Conservation (phyloP, 139 green algal genomes). For the Haematococcus lacustris region DNA sequence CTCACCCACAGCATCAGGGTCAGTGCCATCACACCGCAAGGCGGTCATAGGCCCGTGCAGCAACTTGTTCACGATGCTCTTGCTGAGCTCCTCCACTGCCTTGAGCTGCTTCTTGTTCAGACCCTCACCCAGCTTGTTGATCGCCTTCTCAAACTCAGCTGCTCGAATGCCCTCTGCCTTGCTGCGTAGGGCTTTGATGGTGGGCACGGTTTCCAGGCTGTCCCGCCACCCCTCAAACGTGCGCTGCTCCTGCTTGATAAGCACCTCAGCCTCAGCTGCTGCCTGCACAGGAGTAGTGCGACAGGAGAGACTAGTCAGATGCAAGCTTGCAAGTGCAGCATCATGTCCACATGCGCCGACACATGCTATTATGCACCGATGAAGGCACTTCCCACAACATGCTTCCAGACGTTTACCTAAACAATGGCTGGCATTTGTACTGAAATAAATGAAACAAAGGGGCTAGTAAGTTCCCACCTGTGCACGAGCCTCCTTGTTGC, state of each 20-base stretch:
- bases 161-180: conserved; percentile 89
- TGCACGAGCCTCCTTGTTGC: conserved; percentile 89
- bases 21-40: conserved; percentile 85
- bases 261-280: conserved; percentile 47
- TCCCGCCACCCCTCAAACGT: conserved; percentile 97
- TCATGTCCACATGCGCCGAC: too few relatives aligned
- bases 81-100: conserved; percentile 90
- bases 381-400: neutral
- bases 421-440: too few relatives aligned
- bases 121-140: conserved; percentile 80
- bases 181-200: conserved; percentile 93
- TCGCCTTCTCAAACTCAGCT: conserved; percentile 88
- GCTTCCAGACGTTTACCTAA: too few relatives aligned
- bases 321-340: neutral
- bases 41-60: conserved; percentile 97
- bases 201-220: conserved; percentile 95
- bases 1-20: conserved; percentile 76
- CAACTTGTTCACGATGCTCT: conserved; percentile 98
- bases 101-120: conserved; percentile 94
- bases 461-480: conserved; percentile 22
- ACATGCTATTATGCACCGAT: neutral
- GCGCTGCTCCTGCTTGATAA: conserved; percentile 66
- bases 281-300: conserved; percentile 12
- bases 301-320: neutral
- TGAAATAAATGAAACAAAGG: too few relatives aligned